Evolutionary conservation across 768 basidiomycete species (phyloP).

Genomic region (Chalciporus chontae): DNA sequence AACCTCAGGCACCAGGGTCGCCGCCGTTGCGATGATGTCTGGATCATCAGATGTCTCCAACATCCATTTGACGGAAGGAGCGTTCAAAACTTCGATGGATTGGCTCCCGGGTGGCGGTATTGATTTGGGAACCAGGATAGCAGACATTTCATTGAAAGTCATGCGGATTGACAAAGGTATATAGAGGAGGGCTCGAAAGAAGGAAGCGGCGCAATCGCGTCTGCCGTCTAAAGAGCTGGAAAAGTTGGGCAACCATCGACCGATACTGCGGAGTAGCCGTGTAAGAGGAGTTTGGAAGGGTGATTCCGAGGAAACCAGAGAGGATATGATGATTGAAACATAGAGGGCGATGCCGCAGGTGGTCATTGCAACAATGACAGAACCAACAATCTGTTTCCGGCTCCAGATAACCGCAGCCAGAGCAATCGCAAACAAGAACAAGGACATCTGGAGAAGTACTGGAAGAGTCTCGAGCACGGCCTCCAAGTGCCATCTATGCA

Average conservation of each 20-base stretch:
- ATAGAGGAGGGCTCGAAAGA: background rate
- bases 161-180: background rate
- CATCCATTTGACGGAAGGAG: constrained; percentile 5
- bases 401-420: constrained; percentile 1
- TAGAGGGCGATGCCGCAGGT: background rate
- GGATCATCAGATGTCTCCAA: constrained; percentile 6
- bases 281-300: constrained; percentile 5
- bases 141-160: background rate
- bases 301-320: constrained; percentile 1
- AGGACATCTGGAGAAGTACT: constrained; percentile 4
- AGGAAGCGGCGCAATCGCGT: background rate
- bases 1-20: constrained; percentile 6
- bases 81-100: background rate
- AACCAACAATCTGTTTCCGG: background rate
- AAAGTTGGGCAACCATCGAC: background rate
- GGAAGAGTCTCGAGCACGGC: constrained; percentile 1
- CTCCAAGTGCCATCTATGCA: constrained; percentile 6
- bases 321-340: constrained; percentile 1
- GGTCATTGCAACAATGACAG: background rate
- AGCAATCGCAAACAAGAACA: constrained; percentile 4
- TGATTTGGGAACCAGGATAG: background rate
- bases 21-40: constrained; percentile 4
- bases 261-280: background rate
- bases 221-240: background rate
- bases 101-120: background rate